Base-by-base conservation (phyloP, 139 green algal genomes). In the Chlamydomonas schloesseri region DNA sequence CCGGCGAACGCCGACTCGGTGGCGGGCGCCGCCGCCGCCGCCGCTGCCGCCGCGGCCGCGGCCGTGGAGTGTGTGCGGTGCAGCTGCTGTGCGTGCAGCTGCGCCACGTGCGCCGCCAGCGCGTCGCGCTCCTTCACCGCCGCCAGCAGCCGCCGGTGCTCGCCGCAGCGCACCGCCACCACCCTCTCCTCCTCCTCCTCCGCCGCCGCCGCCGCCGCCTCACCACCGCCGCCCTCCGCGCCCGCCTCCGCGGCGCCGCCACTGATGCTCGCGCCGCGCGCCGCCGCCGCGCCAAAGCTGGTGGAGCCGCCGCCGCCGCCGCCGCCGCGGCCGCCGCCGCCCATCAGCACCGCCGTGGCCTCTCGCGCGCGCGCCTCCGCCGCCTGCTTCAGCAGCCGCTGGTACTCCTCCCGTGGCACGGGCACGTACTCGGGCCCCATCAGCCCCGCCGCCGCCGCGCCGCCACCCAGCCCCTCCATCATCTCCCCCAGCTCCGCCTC, bases 131-230 rank as follows among this genome's bases (percentile, higher is more conserved):
- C 42, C 42, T 28, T 13, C 11, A 36, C 71, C 37, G 71, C 71
- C 71, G 42, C 71, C 70, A 75, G 70, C 70, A 75, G 70, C 70
- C 36, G 21, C 20, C 36, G 20, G 36, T 75, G 36, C 70, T 75
- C 70, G 31, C 58, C 70, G 33, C 13, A 34, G 1, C 4, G 18
- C 70, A 75, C 20, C 17, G 21, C 21, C 70, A 57, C 31, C 13
- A 33, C 28, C 14, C 11, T 11, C 5, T 53, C 31, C 14, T 47
- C 5, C 23, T 4, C 64, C 13, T 33, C 13, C 13, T 37, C 64
- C 2, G 13, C 29, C 28, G 1, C 68, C 68, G 5, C 42, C 42
- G 42, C 42, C 42, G 42, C 42, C 42, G 42, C 42, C 42, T 50
- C 42, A 8, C 42, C 5, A 8, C 42, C 42, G 5, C 42, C 6